These are phyloP conservation scores for Hanseniaspora clermontiae DNA, from an alignment of 805 yeast species.

Conservation along the genomic window DNA sequence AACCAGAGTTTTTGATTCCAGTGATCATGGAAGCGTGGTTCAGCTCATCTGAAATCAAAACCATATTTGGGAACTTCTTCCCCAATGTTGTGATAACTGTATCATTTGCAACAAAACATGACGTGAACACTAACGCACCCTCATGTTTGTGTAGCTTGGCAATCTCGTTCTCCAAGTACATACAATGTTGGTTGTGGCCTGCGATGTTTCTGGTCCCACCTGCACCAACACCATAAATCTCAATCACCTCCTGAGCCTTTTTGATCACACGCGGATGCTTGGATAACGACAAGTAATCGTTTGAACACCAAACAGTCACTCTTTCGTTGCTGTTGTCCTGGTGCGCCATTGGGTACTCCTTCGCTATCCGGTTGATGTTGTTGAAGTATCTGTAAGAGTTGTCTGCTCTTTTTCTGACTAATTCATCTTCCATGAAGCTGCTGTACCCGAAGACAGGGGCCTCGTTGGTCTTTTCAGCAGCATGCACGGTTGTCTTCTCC, in stretches of 20 bases:
- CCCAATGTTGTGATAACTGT: conserved; percentile 86
- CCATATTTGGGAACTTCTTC: conserved; percentile 76
- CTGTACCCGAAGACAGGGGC: conserved; percentile 50
- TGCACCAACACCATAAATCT: conserved; percentile 93
- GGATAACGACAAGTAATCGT: conserved; percentile 94
- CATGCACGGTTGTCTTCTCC: conserved; percentile 21
- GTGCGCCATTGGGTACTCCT: conserved; percentile 89
- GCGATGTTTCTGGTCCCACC: conserved; percentile 99
- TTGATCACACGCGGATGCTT: conserved; percentile 58
- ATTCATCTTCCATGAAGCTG: conserved; percentile 53
- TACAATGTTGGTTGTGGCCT: conserved; percentile 88
- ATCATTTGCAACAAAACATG: conserved; percentile 95
- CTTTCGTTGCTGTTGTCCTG: conserved; percentile 59
- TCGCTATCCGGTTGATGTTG: conserved; percentile 90
- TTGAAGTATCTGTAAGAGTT: conserved; percentile 92
- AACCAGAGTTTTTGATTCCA: conserved; percentile 84
- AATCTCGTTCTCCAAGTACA: conserved; percentile 68
- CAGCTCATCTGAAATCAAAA: conserved; percentile 80
- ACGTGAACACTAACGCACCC: conserved; percentile 86
- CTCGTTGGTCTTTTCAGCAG: conserved; percentile 26
- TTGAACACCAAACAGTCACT: conserved; percentile 98
- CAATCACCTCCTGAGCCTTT: conserved; percentile 67
- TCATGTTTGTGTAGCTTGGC: conserved; percentile 90
- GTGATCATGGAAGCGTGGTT: conserved; percentile 98
- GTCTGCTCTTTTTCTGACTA: conserved; percentile 65